Evolutionary conservation across 257 asterid species (phyloP).

Genomic region (Solanum appendiculatum): DNA sequence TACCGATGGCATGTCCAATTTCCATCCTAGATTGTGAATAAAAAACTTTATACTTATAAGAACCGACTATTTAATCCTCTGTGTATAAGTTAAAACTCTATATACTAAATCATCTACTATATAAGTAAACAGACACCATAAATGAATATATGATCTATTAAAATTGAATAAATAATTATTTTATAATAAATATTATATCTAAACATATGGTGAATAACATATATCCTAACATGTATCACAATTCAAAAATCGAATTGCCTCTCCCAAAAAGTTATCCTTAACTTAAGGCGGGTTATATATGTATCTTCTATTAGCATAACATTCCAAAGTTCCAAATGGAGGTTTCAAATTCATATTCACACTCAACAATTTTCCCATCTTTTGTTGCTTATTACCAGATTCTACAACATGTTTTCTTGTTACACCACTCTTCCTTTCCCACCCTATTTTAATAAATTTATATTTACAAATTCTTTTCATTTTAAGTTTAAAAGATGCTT

Average conservation of each 20-base stretch:
- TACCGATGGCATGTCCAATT: no score
- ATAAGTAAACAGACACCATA: no score
- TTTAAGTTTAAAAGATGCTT: not conserved
- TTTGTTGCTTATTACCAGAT: not conserved
- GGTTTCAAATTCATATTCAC: not conserved
- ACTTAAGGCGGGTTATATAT: not conserved
- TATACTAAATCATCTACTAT: no score
- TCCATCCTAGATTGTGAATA: no score
- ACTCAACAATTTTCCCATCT: not conserved
- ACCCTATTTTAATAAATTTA: not conserved
- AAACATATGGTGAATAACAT: no score
- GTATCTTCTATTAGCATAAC: not conserved
- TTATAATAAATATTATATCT: no score
- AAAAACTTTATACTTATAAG: no score
- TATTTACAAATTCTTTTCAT: not conserved
- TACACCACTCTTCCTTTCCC: not conserved
- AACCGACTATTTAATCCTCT: no score
- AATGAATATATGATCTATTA: no score
- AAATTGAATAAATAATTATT: no score
- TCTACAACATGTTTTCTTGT: not conserved
- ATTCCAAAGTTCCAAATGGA: not conserved
- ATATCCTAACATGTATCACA: no score
- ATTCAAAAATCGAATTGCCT: not conserved
- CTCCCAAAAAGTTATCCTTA: not conserved
- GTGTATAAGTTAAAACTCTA: no score